phyloP scores from a whole-genome alignment of 176 grass and related monocot genomes.

The Dendrocalamus sinicus region DNA sequence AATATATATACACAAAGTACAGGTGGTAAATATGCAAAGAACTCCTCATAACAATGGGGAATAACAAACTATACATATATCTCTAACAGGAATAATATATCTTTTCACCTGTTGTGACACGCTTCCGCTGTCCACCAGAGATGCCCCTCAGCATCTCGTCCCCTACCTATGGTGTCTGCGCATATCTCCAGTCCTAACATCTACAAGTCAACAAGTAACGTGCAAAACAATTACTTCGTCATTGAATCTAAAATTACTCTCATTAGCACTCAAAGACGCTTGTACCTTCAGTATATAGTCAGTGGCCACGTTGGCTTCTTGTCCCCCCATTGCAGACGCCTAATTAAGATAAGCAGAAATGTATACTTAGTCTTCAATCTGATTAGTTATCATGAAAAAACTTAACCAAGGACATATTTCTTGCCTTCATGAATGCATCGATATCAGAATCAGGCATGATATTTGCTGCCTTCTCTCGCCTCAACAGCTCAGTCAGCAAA shows the following conservation, averaged over 20 bases:
- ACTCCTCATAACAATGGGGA: too few relatives aligned
- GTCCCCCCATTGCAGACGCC: conserved; percentile 56
- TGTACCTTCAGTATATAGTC: conserved; percentile 75
- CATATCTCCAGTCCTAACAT: conserved; percentile 28
- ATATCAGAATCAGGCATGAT: conserved; percentile 52
- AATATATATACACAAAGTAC: too few relatives aligned
- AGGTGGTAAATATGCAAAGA: too few relatives aligned
- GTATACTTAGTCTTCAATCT: background rate
- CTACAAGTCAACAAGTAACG: background rate
- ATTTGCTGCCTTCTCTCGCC: conserved; percentile 42
- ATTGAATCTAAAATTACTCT: too few relatives aligned
- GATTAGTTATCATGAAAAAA: conserved; percentile 15
- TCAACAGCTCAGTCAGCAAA: background rate
- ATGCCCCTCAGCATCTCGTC: conserved; percentile 68
- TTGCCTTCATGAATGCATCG: conserved; percentile 56
- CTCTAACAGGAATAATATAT: too few relatives aligned
- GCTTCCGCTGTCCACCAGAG: conserved; percentile 62
- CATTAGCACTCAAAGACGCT: background rate
- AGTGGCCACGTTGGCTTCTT: conserved; percentile 59
- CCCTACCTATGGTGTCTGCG: conserved; percentile 48
- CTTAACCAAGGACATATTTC: too few relatives aligned
- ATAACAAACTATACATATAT: too few relatives aligned
- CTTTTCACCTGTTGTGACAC: conserved; percentile 52
- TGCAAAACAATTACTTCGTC: too few relatives aligned
- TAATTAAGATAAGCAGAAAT: conserved; percentile 18